Base-by-base conservation (phyloP, 305 asterid genomes). In the Fraxinus sp. region DNA sequence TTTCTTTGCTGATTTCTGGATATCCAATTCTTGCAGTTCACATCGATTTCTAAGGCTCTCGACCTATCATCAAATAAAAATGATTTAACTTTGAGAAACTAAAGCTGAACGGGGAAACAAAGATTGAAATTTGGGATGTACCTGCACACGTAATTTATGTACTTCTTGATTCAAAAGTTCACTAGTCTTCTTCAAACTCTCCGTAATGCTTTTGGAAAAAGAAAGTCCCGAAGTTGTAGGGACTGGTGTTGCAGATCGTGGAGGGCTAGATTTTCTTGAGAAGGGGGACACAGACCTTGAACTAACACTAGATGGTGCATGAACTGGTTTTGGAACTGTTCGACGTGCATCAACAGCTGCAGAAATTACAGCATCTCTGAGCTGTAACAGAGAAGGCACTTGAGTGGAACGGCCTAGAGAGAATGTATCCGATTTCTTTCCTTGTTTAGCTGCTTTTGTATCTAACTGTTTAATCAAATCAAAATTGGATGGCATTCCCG, bases 251-350 rank as follows among this genome's bases (percentile, higher is more conserved):
- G 97, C 98, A 8, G 98, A 94, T 71, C 97, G 90, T 11, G 97
- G 98, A 76, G 98, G 98, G 76, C 99, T 96, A 30, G 93, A 78
- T 85, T 89, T 94, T 87, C 98, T 92, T 7, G 97, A 93, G 90
- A 92, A 94, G 76, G 98, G 98, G 20, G 99, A 96, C 20, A 96
- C 98, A 13, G 98, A 84, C 90, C 97, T 94, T 28, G 98, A 96
- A 83, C 93, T 89, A 80, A 89, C 92, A 81, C 89, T 88, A 18
- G 98, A 91, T 16, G 91, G 87, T 11, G 95, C 83, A 81, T 84
- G 79, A 87, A 90, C 87, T 44, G 98, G 95, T 86, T 89, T 94
- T 57, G 98, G 97, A 80, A 87, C 89, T 22, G 85, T 80, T 82
- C 93, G 88, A 33, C 90, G 97, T 76, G 82, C 74, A 80, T 94